Evolutionary conservation across 1,284 basidiomycete species (phyloP).

Genomic region (Sporisorium sorghi): DNA sequence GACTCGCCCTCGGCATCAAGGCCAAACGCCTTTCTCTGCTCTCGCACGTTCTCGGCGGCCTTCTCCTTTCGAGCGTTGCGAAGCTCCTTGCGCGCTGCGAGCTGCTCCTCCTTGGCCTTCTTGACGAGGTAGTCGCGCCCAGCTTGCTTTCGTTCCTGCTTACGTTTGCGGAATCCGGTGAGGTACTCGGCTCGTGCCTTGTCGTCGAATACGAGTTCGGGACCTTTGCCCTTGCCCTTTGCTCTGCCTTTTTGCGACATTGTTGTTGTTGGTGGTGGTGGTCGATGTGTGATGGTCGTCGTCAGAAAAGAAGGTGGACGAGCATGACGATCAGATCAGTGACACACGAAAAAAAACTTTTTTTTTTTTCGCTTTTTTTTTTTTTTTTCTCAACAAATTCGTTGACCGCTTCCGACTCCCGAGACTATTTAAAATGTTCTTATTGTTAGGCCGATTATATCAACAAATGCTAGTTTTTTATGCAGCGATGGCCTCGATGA

Average conservation of each 20-base stretch:
- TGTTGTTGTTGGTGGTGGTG: background rate
- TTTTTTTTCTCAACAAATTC: too few relatives aligned
- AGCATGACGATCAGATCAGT: background rate
- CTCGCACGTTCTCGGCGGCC: slow-evolving; percentile 63
- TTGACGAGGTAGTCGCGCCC: slow-evolving; percentile 55
- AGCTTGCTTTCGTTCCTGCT: slow-evolving; percentile 62
- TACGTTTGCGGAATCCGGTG: slow-evolving; percentile 67
- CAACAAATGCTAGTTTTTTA: too few relatives aligned
- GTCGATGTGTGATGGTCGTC: background rate
- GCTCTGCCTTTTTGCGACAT: slow-evolving; percentile 23
- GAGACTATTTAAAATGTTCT: too few relatives aligned
- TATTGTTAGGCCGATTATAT: too few relatives aligned
- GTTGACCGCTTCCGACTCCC: too few relatives aligned
- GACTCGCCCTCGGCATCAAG: slow-evolving; percentile 54
- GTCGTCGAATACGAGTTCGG: slow-evolving; percentile 63
- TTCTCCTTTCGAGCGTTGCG: slow-evolving; percentile 54
- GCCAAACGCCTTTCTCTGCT: slow-evolving; percentile 57
- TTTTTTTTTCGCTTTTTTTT: too few relatives aligned
- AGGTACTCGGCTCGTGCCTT: slow-evolving; percentile 62
- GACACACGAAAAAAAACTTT: background rate
- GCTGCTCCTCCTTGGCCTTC: slow-evolving; percentile 56
- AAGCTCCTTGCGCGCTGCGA: slow-evolving; percentile 39
- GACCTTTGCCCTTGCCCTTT: slow-evolving; percentile 50
- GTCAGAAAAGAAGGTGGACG: background rate
- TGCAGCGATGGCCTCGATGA: too few relatives aligned